Percentiles rank a stretch among this genome's conserved stretches.
Evolutionary conservation across 108 stramenopile species (phyloP).

Genomic region (Nitzschia sp.): DNA sequence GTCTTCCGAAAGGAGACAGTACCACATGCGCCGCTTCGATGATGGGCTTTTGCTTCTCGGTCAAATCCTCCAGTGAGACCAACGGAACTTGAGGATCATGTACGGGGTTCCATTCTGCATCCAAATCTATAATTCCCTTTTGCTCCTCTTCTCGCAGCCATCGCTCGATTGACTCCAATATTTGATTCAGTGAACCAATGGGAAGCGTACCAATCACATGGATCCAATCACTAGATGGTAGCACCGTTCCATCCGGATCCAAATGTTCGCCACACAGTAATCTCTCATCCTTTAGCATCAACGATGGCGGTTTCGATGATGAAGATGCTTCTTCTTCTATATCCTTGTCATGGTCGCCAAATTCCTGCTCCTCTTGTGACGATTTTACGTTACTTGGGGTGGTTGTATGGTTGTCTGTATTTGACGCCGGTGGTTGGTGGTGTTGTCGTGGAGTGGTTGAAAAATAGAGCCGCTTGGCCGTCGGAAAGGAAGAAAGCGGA

Average conservation of each 20-base stretch:
- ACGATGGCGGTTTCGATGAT: background rate
- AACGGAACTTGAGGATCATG: constrained; percentile 17
- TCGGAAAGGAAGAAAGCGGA: too few species aligned
- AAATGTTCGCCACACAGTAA: constrained; percentile 25
- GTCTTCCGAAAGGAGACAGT: constrained; percentile 47
- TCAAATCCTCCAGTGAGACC: background rate
- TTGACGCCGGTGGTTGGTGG: too few species aligned
- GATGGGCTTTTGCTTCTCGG: background rate
- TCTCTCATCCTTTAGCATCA: constrained; percentile 8
- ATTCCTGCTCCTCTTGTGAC: too few species aligned
- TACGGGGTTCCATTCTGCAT: constrained; percentile 38
- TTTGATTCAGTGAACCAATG: constrained; percentile 40
- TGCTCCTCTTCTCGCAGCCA: constrained; percentile 18
- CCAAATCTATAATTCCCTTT: constrained; percentile 44
- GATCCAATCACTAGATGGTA: constrained; percentile 45
- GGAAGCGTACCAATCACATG: constrained; percentile 40
- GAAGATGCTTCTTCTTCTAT: background rate
- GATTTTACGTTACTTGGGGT: too few species aligned
- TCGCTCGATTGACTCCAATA: constrained; percentile 27
- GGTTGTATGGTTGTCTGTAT: too few species aligned
- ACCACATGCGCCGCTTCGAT: constrained; percentile 41
- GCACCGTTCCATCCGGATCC: constrained; percentile 18
- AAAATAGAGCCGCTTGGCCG: too few species aligned
- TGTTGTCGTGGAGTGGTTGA: too few species aligned
- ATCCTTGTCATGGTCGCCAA: too few species aligned